Conservation (phyloP, 257 asterid species). For the Solanum habrochaites region DNA sequence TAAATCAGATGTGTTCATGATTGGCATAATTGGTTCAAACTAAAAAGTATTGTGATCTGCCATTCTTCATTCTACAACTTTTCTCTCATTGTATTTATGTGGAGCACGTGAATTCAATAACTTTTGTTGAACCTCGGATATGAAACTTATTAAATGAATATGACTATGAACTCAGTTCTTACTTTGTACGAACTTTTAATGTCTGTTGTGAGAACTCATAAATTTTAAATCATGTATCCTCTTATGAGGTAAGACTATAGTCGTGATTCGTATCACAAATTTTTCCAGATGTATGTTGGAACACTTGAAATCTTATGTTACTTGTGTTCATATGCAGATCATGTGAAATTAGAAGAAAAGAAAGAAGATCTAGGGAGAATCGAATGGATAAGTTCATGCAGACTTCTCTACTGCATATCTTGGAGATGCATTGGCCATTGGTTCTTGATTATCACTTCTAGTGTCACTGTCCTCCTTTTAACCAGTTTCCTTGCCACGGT, state of each 20-base stretch:
- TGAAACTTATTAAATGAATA: background rate
- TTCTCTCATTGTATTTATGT: too few species aligned
- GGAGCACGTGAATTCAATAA: background rate
- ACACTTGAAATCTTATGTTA: background rate
- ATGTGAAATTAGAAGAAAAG: constrained; percentile 44
- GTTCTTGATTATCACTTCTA: constrained; percentile 60
- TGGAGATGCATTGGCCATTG: constrained; percentile 71
- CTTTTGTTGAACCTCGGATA: background rate
- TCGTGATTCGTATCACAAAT: background rate
- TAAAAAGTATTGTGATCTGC: constrained; percentile 51
- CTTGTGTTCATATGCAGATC: constrained; percentile 19
- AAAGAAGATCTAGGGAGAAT: constrained; percentile 63
- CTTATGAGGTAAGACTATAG: background rate
- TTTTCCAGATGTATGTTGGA: background rate
- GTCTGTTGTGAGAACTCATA: background rate
- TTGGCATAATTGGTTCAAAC: constrained; percentile 23
- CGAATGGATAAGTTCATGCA: constrained; percentile 61
- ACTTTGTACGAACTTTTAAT: background rate
- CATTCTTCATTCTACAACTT: constrained; percentile 20
- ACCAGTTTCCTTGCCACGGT: constrained; percentile 57
- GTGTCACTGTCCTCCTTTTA: constrained; percentile 52
- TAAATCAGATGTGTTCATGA: constrained; percentile 19
- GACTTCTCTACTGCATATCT: constrained; percentile 41
- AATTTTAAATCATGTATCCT: background rate
- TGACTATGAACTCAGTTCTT: background rate